Conservation (phyloP, 257 asterid genomes). For the Apocynum venetum region DNA sequence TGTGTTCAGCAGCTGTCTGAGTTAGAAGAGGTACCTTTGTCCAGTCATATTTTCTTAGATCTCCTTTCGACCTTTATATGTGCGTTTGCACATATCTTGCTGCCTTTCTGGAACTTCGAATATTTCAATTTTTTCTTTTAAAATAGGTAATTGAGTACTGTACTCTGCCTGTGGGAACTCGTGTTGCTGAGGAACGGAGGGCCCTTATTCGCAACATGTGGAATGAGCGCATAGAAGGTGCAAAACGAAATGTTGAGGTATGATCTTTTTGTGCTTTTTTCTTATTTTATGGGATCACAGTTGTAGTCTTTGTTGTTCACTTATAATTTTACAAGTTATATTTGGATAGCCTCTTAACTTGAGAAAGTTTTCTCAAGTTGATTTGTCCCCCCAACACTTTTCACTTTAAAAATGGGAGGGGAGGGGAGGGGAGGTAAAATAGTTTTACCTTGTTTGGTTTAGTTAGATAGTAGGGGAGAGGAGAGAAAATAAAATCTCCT, state of each 20-base stretch:
- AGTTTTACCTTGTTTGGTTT: too few relatives aligned
- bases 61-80: not conserved
- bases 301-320: not conserved
- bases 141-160: slow-evolving; percentile 87
- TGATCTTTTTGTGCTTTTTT: slow-evolving; percentile 15
- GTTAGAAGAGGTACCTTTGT: slow-evolving; percentile 76
- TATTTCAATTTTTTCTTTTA: slow-evolving; percentile 20
- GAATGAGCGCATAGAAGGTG: slow-evolving; percentile 95
- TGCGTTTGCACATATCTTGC: not conserved
- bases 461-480: too few relatives aligned
- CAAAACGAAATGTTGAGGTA: slow-evolving; percentile 98
- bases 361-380: too few relatives aligned
- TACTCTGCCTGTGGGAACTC: slow-evolving; percentile 76
- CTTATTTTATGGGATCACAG: not conserved
- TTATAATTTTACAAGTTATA: not conserved
- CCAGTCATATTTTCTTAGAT: not conserved
- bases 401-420: too few relatives aligned
- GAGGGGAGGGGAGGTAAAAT: too few relatives aligned
- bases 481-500: too few relatives aligned
- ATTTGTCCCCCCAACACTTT: too few relatives aligned
- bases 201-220: slow-evolving; percentile 92
- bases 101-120: slow-evolving; percentile 10
- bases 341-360: too few relatives aligned
- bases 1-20: slow-evolving; percentile 97
- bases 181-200: slow-evolving; percentile 90